Base-by-base conservation (phyloP, 192 early-diverging fungal genomes). In the Oehlia diaphana region DNA sequence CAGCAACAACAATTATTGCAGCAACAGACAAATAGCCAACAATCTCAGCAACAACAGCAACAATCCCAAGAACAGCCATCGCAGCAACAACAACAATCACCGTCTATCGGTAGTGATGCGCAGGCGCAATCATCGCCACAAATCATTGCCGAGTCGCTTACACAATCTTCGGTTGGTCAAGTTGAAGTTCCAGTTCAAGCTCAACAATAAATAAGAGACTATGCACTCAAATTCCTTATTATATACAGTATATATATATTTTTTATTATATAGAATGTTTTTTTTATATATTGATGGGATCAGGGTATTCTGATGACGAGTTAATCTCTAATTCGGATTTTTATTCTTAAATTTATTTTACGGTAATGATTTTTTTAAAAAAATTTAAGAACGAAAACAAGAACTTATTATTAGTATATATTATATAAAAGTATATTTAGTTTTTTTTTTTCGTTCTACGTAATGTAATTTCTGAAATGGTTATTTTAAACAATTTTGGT, bases 61-160 rank as follows among this genome's bases (percentile, higher is more conserved):
- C 26, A 65, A 65, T 3, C n/a, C 12, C 64, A 65, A 65, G 64
- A 65, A 26, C 26, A 65, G 10, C 16, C 31, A 7, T 19, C 9
- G 42, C 37, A 63, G 2, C 76, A 78, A 69, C 39, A 78, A 66
- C 47, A 47, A 61, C 42, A 28, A 21, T 62, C 65, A 7, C 76
- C 77, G 61, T 78, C 77, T 14, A 68, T 33, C 21, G 77, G 77
- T n/a, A 78, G 67, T 78, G 77, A 78, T 78, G 63, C 63, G 66
- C 77, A 78, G 66, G 77, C 66, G 66, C 77, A 78, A 10, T 65
- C 65, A 53, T 78, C 77, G 19, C 77, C 77, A 21, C 65, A 66
- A 49, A 42, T 35, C 9, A 69, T 78, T 31, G 31, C 44, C 50
- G 67, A 78, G 42, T 26, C 39, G 10, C 67, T 58, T 53, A 26